A percentile compares a stretch with the other conserved stretches of the same genome.
These are phyloP conservation scores for Casuarina equisetifolia DNA, from an alignment of 306 rosid genomes.

Conservation along the genomic window DNA sequence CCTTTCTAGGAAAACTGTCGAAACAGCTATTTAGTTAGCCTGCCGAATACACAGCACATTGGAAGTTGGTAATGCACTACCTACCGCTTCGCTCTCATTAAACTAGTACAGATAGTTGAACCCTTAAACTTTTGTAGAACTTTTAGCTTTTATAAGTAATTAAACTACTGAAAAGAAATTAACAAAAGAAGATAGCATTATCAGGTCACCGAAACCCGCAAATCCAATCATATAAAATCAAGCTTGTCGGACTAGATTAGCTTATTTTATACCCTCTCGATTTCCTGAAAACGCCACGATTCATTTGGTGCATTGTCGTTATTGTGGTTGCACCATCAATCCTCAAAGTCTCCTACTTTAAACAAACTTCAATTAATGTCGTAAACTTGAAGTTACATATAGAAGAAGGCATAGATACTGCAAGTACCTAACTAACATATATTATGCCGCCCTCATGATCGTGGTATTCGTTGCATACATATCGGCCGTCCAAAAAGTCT, in stretches of 20 bases:
- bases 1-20: background rate
- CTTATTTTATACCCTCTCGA: background rate
- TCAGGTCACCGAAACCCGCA: slow-evolving; percentile 17
- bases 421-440: slow-evolving; percentile 35
- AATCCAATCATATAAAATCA: background rate
- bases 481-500: slow-evolving; percentile 27
- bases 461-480: slow-evolving; percentile 7
- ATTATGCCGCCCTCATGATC: slow-evolving; percentile 18
- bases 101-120: background rate
- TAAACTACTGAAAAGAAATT: background rate
- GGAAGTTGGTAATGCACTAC: slow-evolving; percentile 8
- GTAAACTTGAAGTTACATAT: background rate
- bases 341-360: slow-evolving; percentile 21
- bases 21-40: background rate
- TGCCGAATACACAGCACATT: slow-evolving; percentile 7
- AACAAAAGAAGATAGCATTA: slow-evolving; percentile 4
- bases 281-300: background rate
- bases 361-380: slow-evolving; percentile 30
- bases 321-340: slow-evolving; percentile 28
- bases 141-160: background rate
- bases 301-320: slow-evolving; percentile 22
- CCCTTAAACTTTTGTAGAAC: background rate
- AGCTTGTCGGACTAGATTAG: background rate
- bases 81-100: background rate
- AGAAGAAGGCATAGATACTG: background rate